Base-by-base conservation (phyloP, 371 early-diverging fungal species). In the Sporodiniella umbellata region DNA sequence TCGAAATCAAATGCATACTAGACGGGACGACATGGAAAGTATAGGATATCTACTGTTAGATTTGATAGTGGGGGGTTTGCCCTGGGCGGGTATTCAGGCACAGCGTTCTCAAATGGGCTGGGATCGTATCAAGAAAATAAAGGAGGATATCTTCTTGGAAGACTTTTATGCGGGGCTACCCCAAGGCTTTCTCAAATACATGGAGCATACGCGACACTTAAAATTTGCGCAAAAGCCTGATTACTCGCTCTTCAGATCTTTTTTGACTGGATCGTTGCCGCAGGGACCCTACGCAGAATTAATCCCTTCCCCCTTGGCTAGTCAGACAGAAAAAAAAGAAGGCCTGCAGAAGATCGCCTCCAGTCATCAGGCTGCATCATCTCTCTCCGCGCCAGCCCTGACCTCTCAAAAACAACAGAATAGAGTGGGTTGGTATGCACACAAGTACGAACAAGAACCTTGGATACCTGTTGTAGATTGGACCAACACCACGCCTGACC, bases 191-290 rank as follows among this genome's bases (percentile, higher is more conserved):
- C 57, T 82, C 54, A 83, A 76, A 25, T 84, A 70, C 53, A 68
- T 86, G 21, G 78, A 80, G 1, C 95, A 98, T 58, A 78, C 89
- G 1, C 72, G 96, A 49, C 71, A 74, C 31, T 77, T 98, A 37
- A 81, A 78, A 39, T 98, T 95, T 66, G 84, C 89, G 39, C 94
- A 97, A 53, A 79, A 84, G 25, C 99, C 99, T 2, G 89, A 98
- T 66, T 99, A 99, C 67, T 86, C 85, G 26, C 56, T 71, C 17
- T 45, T 83, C 17, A 63, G 77, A 15, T 59, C 54, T 10, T 56
- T 72, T 18, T 51, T 86, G 22, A 51, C 51, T 35, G 75, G 70
- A 0, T 68, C 61, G 2, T 39, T 69, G 0, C 33, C 62, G 14
- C 66, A 61, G 8, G 78, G 73, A 0, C 21, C 17, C 23, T 57